Conservation (phyloP, 2,329 filamentous ascomycete genomes). For the Pestalotiopsis sp. region DNA sequence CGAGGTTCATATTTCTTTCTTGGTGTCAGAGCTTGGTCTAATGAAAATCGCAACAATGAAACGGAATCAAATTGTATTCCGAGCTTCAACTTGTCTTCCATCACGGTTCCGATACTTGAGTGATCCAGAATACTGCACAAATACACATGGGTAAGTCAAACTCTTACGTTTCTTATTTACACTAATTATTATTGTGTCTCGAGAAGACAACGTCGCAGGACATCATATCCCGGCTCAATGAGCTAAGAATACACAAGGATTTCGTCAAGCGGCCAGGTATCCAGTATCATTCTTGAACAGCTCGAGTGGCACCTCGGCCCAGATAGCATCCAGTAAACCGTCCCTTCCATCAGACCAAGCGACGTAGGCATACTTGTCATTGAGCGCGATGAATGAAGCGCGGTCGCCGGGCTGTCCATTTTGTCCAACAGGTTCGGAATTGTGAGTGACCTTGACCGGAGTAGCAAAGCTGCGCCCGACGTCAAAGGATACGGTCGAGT, state of each 20-base stretch:
- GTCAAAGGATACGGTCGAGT: not conserved
- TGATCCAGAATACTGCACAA: no score
- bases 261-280: not conserved
- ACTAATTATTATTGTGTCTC: no score
- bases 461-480: not conserved
- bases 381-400: not conserved
- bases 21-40: not conserved
- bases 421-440: not conserved
- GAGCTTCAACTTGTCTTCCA: not conserved
- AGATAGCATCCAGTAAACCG: not conserved
- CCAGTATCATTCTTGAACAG: not conserved
- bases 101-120: not conserved
- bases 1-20: not conserved
- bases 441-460: constrained; percentile 1
- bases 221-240: no score
- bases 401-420: constrained; percentile 4
- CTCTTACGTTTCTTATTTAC: no score
- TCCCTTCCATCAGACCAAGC: not conserved
- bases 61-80: not conserved
- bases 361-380: not conserved
- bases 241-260: not conserved
- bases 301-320: not conserved
- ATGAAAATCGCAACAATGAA: not conserved
- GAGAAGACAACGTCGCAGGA: no score
- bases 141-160: no score